Evolutionary conservation across 2,329 filamentous ascomycete genomes (phyloP).

Genomic region (Aureobasidium musti): DNA sequence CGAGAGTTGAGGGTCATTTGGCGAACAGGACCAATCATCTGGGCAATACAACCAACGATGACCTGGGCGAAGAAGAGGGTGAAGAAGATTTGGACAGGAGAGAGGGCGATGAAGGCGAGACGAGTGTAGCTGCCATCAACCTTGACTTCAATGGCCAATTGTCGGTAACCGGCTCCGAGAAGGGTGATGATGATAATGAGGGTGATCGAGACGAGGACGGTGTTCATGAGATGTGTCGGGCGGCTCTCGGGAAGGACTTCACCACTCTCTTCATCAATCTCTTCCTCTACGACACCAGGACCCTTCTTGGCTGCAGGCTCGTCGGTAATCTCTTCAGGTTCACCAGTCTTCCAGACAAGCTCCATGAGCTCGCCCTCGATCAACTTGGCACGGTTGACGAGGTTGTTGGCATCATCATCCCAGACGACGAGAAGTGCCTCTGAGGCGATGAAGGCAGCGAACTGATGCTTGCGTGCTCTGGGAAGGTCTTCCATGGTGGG

Average conservation of each 20-base stretch:
- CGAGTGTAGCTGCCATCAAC: constrained; percentile 65
- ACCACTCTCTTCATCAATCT: constrained; percentile 72
- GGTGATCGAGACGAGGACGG: constrained; percentile 66
- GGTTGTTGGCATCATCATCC: constrained; percentile 75
- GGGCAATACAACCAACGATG: constrained; percentile 72
- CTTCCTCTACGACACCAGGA: constrained; percentile 51
- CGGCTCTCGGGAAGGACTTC: constrained; percentile 65
- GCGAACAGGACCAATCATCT: constrained; percentile 72
- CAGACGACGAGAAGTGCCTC: constrained; percentile 74
- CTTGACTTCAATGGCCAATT: constrained; percentile 67
- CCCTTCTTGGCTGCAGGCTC: constrained; percentile 56
- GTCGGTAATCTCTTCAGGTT: constrained; percentile 56
- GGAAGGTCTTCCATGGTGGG: constrained; percentile 70
- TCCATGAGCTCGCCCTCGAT: constrained; percentile 79
- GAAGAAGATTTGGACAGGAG: constrained; percentile 76
- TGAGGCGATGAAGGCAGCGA: constrained; percentile 73
- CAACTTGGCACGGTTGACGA: constrained; percentile 67
- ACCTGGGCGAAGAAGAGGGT: constrained; percentile 80
- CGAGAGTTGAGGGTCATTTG: constrained; percentile 76
- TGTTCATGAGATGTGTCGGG: constrained; percentile 69
- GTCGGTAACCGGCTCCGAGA: constrained; percentile 68
- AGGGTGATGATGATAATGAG: constrained; percentile 65
- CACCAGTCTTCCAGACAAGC: constrained; percentile 68
- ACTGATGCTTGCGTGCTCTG: constrained; percentile 74
- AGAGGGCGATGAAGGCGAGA: constrained; percentile 64